Evolutionary conservation across 495 filamentous ascomycete genomes (phyloP).

Genomic region (Amphirosellinia nigrospora): DNA sequence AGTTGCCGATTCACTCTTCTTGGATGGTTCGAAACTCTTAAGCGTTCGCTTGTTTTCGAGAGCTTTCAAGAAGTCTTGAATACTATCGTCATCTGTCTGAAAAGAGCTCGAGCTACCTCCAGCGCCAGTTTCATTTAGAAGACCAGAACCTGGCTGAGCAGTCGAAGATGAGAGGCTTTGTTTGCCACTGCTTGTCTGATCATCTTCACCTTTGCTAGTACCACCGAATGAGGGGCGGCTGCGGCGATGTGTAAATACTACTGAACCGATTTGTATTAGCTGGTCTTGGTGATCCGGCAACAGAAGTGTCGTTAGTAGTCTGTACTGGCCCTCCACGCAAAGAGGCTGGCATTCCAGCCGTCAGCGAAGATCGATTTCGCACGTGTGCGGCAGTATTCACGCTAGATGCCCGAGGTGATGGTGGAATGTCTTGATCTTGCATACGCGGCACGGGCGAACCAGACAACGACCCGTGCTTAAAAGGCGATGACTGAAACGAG

Average conservation of each 20-base stretch:
- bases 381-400: constrained; percentile 65
- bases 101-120: constrained; percentile 79
- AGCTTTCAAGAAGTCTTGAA: constrained; percentile 88
- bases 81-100: constrained; percentile 86
- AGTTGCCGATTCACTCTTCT: constrained; percentile 63
- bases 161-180: constrained; percentile 81
- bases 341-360: constrained; percentile 68
- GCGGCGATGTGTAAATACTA: constrained; percentile 69
- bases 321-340: constrained; percentile 59
- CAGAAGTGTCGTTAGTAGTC: constrained; percentile 64
- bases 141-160: constrained; percentile 83
- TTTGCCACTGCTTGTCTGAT: constrained; percentile 84
- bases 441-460: constrained; percentile 71
- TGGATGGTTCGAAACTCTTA: constrained; percentile 67
- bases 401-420: constrained; percentile 64
- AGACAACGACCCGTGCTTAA: constrained; percentile 92
- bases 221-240: constrained; percentile 76
- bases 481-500: constrained; percentile 80
- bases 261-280: constrained; percentile 85
- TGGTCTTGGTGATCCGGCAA: constrained; percentile 72
- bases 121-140: constrained; percentile 73
- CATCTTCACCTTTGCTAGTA: constrained; percentile 77
- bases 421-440: constrained; percentile 48
- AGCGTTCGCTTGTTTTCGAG: constrained; percentile 82
- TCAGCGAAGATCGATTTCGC: constrained; percentile 69